Percentiles rank a stretch among this genome's conserved stretches.
Evolutionary conservation across 805 yeast species (phyloP).

Genomic region (Wickerhamomyces queroliae): DNA sequence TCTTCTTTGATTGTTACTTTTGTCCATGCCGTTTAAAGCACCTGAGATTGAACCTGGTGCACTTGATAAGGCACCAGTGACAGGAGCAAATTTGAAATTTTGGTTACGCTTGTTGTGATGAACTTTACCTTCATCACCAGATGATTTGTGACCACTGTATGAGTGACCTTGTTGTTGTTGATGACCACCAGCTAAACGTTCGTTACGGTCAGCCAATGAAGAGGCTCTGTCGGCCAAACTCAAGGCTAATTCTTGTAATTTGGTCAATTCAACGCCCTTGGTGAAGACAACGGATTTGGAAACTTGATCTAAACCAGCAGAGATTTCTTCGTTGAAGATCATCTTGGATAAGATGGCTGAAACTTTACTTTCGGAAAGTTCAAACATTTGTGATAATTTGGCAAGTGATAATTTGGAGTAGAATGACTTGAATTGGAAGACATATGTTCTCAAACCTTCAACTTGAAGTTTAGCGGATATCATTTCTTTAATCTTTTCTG

Average conservation of each 20-base stretch:
- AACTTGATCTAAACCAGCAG: conserved; percentile 67
- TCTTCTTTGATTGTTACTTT: conserved; percentile 17
- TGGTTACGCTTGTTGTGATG: conserved; percentile 24
- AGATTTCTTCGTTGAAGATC: conserved; percentile 72
- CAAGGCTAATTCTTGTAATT: conserved; percentile 82
- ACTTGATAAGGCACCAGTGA: conserved; percentile 27
- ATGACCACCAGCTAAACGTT: conserved; percentile 75
- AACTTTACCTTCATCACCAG: conserved; percentile 15
- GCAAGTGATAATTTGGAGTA: conserved; percentile 69
- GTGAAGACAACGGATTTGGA: conserved; percentile 60
- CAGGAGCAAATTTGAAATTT: conserved; percentile 25
- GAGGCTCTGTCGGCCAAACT: conserved; percentile 77
- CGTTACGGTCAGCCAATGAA: conserved; percentile 77
- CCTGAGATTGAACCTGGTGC: conserved; percentile 29
- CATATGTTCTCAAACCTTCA: conserved; percentile 90
- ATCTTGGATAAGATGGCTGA: conserved; percentile 63
- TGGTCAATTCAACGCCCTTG: conserved; percentile 74
- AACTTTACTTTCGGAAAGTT: conserved; percentile 50
- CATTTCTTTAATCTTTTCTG: conserved; percentile 63
- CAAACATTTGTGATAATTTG: conserved; percentile 62
- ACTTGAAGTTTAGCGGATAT: conserved; percentile 74
- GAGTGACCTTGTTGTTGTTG: conserved; percentile 28
- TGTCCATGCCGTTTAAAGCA: conserved; percentile 32
- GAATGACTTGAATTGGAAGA: conserved; percentile 75
- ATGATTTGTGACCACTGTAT: conserved; percentile 13